Conservation (phyloP, 1,139 yeast genomes). For the Kodamaea plutei region DNA sequence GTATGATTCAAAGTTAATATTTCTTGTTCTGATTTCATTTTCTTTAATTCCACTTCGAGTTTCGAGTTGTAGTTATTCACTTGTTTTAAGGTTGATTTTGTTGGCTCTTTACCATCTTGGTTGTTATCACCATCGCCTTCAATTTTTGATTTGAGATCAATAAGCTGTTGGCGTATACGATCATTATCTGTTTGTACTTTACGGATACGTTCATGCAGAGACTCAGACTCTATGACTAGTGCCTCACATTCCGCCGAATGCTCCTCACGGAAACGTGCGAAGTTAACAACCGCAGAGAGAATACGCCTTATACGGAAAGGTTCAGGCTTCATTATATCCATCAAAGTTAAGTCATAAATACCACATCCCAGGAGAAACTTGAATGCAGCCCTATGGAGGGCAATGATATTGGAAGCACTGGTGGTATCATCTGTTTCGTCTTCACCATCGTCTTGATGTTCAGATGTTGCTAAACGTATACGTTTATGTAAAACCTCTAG, state of each 20-base stretch:
- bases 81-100: constrained; percentile 37
- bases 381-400: constrained; percentile 56
- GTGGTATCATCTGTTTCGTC: constrained; percentile 33
- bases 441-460: constrained; percentile 13
- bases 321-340: constrained; percentile 68
- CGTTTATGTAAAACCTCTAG: constrained; percentile 13
- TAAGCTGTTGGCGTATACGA: constrained; percentile 39
- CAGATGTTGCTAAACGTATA: constrained; percentile 4
- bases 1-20: constrained; percentile 61
- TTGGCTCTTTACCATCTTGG: constrained; percentile 3
- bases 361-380: constrained; percentile 72
- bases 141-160: constrained; percentile 30
- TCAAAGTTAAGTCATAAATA: constrained; percentile 66
- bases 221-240: constrained; percentile 53
- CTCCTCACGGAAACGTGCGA: constrained; percentile 79
- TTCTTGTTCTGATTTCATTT: constrained; percentile 63
- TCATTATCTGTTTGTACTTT: constrained; percentile 33
- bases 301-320: constrained; percentile 58
- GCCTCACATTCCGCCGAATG: constrained; percentile 66
- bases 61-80: constrained; percentile 54
- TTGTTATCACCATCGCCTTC: constrained; percentile 18
- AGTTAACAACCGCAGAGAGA: constrained; percentile 80
- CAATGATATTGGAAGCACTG: constrained; percentile 29
- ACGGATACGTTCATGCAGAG: constrained; percentile 37
- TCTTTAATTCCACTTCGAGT: constrained; percentile 60